Base-by-base conservation (phyloP, 2,329 filamentous ascomycete genomes). In the Aspergillus spinulosporus region DNA sequence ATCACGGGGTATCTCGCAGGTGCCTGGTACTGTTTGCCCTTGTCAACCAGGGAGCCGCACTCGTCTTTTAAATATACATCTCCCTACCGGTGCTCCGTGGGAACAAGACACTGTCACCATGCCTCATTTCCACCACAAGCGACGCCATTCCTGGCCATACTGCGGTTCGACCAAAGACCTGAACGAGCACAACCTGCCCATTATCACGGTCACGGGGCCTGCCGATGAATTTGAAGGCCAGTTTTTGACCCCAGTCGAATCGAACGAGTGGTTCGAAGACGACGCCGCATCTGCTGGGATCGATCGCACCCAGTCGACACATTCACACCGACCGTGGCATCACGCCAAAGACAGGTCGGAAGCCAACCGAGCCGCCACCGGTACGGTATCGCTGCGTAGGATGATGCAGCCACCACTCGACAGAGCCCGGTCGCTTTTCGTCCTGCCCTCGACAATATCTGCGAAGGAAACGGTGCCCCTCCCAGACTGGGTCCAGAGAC, bases 131-230 rank as follows among this genome's bases (percentile, higher is more conserved):
- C 65, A 69, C 54, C 70, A 72, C 49, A 59, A 63, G 62, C 62
- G 72, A 59, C 66, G 72, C 55, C 68, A 74, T 46, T 72, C 72
- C 26, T 74, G 72, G 72, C 72, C 72, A 5, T 70, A 70, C 58
- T 70, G 68, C 54, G 67, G 66, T 54, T 61, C 66, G 12, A 60
- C 61, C 12, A 40, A 59, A 11, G 63, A 61, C 50, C 60, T 61
- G 42, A 64, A 60, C 11, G 62, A 61, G 14, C 59, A 52, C n/a
- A 64, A 61, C 42, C 45, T 62, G 5, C 63, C 60, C 11, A 47
- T 68, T 2, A 32, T 64, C 9, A 64, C 61, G 14, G 54, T 64
- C 3, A 56, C 59, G 5, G 61, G 60, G 15, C 54, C 59, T 2
- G 14, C 34, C 21, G 31, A 49, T 34, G 42, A 44, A 4, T 32